Base-by-base conservation (phyloP, 805 yeast species). In the Candida hungchunana region DNA sequence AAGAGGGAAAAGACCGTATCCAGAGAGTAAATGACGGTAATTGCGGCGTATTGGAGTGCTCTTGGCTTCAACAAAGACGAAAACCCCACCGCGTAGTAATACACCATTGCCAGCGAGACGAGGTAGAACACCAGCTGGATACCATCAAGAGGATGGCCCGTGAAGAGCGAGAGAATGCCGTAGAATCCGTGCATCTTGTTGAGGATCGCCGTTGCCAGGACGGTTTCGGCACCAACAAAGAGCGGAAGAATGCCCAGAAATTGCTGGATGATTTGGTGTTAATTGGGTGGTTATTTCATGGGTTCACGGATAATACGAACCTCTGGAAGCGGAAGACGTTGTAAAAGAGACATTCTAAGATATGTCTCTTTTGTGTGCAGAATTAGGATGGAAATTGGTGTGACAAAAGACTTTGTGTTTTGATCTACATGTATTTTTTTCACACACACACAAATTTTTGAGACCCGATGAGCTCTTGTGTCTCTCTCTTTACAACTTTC, bases 121-220 rank as follows among this genome's bases (percentile, higher is more conserved):
- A 82, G 48, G 58, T 89, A 87, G 46, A 79, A 76, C 1, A 82
- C 40, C 93, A 96, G 84, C 55, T 90, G 97, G 63, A 83, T 64
- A 42, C 79, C 73, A 41, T 78, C 79, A 37, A 89, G 68, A 2
- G 93, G 93, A 54, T 89, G 96, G 2, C 96, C 93, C 0, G 97
- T 89, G 52, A 90, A 73, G 18, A 90, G 58, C 1, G 97, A 88
- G 16, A 88, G 64, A 23, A 90, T 65, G 19, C 97, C 98, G 59
- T 82, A 90, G 15, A 79, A 67, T 8, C 97, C 96, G 40, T 95
- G 79, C 47, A 89, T 85, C 56, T 89, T 89, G 64, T 90, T 90
- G 44, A 89, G 69, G 24, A 88, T 72, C 12, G 89, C 82, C 24
- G 84, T 67, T 1, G 85, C 81, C 5, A 88, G 67, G 15, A 82